Base-by-base conservation (phyloP, 805 yeast genomes). In the Zygosaccharomyces bisporus region DNA sequence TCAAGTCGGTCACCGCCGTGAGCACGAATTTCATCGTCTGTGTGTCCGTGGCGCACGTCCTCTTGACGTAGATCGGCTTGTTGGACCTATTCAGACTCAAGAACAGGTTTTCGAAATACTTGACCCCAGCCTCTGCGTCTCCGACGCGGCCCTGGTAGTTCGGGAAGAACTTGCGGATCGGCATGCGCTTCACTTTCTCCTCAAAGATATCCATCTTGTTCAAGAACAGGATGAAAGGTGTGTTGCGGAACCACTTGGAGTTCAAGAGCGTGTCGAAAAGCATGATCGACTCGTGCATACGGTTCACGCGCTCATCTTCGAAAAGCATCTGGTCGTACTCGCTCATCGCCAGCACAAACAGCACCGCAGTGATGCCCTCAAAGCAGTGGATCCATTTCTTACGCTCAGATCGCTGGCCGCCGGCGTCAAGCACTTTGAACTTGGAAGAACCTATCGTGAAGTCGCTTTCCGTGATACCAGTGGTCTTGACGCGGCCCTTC, bases 31-130 rank as follows among this genome's bases (percentile, higher is more conserved):
- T 76, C 96, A 93, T 93, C 21, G 89, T 78, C 44, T 78, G 73
- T 0, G 95, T 79, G 63, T 93, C 98, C 0, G 99, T 93, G 0
- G 99, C 99, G 68, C 97, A 89, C 1, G 99, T 93, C 52, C 89
- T 71, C 67, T 89, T 96, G 17, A 87, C 84, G 61, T 93, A 93
- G 24, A 93, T 76, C n/a, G 89, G 91, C 37, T 78, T 74, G 24
- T 79, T 75, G 3, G 75, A 63, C 49, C 77, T 70, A 61, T 89
- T 87, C 47, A 86, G 63, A 43, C 76, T 70, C 46, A 83, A 58
- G 54, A 89, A 86, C 39, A 78, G 67, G 33, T 70, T 69, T 57
- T 86, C 95, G 59, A 91, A 84, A 59, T 78, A 89, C 52, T 75
- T 74, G 16, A 81, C 60, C 3, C 87, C 91, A 33, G 79, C 83